Evolutionary conservation across 2,329 filamentous ascomycete species (phyloP).

Genomic region (Colletotrichum sp.): DNA sequence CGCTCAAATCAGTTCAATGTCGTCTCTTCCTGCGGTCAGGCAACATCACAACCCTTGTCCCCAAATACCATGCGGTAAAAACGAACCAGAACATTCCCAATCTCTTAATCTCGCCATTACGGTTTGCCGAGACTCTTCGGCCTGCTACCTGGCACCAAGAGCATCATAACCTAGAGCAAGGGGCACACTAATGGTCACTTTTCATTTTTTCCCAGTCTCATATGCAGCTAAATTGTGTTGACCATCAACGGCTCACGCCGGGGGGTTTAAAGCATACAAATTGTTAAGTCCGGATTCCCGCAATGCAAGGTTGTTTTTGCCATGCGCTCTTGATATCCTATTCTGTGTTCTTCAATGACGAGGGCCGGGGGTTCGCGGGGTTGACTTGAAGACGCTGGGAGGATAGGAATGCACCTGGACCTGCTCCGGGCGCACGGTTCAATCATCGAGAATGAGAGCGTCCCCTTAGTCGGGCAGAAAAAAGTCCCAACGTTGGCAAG

Average conservation of each 20-base stretch:
- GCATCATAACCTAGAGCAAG: neutral
- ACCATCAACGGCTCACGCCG: rapidly evolving
- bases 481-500: neutral
- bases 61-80: neutral
- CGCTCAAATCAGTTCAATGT: rapidly evolving
- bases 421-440: neutral
- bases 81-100: neutral
- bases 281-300: neutral
- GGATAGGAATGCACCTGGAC: rapidly evolving
- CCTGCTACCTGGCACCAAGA: neutral
- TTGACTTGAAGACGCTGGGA: neutral
- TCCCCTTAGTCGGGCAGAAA: neutral
- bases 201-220: neutral
- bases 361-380: rapidly evolving
- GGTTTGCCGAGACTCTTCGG: neutral
- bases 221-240: rapidly evolving
- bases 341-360: neutral
- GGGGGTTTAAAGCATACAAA: neutral
- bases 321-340: neutral
- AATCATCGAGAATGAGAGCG: neutral
- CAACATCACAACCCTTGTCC: neutral
- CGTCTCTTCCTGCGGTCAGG: neutral
- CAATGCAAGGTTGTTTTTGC: neutral
- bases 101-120: neutral
- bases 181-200: rapidly evolving